phyloP scores from a whole-genome alignment of 2,329 filamentous ascomycete species.

The Tolypocladium cylindrosporum region DNA sequence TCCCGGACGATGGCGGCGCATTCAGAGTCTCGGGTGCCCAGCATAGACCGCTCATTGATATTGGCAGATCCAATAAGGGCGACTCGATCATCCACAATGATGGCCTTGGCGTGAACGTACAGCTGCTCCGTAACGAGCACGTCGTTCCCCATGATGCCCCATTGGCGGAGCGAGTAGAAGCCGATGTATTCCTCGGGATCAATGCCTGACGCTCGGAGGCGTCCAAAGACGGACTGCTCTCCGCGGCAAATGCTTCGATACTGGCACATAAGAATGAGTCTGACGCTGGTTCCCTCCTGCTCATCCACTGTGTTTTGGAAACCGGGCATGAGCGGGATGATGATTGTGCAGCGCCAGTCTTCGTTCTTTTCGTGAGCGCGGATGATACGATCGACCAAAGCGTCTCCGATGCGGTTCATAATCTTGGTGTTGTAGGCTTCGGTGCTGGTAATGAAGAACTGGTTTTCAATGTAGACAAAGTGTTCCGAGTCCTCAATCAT shows the following conservation, averaged over 20 bases:
- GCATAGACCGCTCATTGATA: slow-evolving; percentile 95
- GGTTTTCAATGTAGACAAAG: slow-evolving; percentile 97
- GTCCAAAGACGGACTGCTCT: slow-evolving; percentile 82
- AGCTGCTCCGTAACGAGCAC: slow-evolving; percentile 87
- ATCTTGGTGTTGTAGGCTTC: slow-evolving; percentile 82
- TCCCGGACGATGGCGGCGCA: slow-evolving; percentile 84
- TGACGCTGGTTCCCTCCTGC: slow-evolving; percentile 87
- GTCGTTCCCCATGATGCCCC: slow-evolving; percentile 83
- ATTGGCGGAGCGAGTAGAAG: slow-evolving; percentile 86
- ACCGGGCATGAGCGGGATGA: slow-evolving; percentile 95
- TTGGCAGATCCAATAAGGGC: slow-evolving; percentile 95
- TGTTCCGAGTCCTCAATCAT: slow-evolving; percentile 93
- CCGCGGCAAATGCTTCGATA: slow-evolving; percentile 93
- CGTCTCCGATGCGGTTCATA: slow-evolving; percentile 88
- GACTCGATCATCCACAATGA: slow-evolving; percentile 88
- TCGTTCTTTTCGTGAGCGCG: slow-evolving; percentile 75
- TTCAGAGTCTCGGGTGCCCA: slow-evolving; percentile 87
- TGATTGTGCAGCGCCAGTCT: slow-evolving; percentile 79
- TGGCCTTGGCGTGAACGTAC: slow-evolving; percentile 96
- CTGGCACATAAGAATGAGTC: slow-evolving; percentile 94
- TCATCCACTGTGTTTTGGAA: slow-evolving; percentile 96
- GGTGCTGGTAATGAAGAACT: slow-evolving; percentile 94
- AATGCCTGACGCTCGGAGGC: slow-evolving; percentile 68
- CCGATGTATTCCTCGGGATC: slow-evolving; percentile 92
- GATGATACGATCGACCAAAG: slow-evolving; percentile 83